Conservation (phyloP, 2,329 filamentous ascomycete species). For the Scedosporium dehoogii region DNA sequence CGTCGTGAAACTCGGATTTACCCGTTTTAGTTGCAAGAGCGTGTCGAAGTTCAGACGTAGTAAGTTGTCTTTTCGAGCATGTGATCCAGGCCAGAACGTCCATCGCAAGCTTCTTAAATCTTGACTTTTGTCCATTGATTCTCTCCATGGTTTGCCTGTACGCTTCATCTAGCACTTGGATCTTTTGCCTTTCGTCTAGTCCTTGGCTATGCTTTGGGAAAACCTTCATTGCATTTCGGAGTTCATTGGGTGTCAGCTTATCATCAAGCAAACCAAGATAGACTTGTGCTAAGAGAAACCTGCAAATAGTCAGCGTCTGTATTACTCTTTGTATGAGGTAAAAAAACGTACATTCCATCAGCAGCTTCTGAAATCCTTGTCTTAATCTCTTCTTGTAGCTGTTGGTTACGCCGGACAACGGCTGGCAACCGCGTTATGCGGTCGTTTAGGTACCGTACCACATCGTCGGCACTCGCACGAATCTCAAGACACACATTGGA, state of each 20-base stretch:
- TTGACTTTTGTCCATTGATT: constrained; percentile 25
- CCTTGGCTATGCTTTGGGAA: constrained; percentile 13
- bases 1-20: constrained; percentile 18
- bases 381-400: constrained; percentile 7
- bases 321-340: too few relatives aligned
- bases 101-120: constrained; percentile 23
- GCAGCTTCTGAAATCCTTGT: constrained; percentile 3
- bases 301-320: background rate
- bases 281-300: constrained; percentile 6
- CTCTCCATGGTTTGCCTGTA: constrained; percentile 32
- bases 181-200: constrained; percentile 11
- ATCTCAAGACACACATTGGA: background rate
- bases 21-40: constrained; percentile 27
- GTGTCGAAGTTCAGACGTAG: constrained; percentile 25
- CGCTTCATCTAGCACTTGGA: constrained; percentile 12
- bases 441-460: background rate
- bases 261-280: constrained; percentile 12
- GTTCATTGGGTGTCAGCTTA: constrained; percentile 17
- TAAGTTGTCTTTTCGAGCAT: constrained; percentile 23
- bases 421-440: constrained; percentile 6
- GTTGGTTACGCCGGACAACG: background rate
- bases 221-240: constrained; percentile 15
- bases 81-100: constrained; percentile 29
- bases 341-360: constrained; percentile 6
- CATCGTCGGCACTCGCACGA: constrained; percentile 7